Percentiles rank a stretch among this genome's conserved stretches.
phyloP scores from a whole-genome alignment of 495 filamentous ascomycete species.

The Daldinia decipiens region DNA sequence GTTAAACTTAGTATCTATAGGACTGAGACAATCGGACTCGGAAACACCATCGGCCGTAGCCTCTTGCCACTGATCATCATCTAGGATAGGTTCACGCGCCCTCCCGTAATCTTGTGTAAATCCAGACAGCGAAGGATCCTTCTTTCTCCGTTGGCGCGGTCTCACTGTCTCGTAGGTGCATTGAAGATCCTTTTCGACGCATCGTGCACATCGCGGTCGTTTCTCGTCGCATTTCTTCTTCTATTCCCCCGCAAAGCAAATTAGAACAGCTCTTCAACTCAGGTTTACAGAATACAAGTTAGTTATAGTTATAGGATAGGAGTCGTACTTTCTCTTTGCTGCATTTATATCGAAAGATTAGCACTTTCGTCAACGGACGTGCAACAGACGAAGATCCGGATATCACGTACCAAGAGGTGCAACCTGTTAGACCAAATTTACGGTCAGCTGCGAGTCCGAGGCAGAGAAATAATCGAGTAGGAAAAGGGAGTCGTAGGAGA shows the following conservation, averaged over 20 bases:
- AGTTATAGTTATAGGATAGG: not conserved
- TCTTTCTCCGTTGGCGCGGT: constrained; percentile 65
- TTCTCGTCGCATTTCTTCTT: constrained; percentile 75
- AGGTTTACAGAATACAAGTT: constrained; percentile 2
- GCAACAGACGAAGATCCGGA: not conserved
- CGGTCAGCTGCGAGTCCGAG: constrained; percentile 29
- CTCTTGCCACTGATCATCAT: constrained; percentile 34
- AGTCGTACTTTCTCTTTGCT: constrained; percentile 62
- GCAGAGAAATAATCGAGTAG: constrained; percentile 2
- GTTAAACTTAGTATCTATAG: constrained; percentile 42
- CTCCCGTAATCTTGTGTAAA: constrained; percentile 11
- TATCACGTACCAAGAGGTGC: constrained; percentile 65
- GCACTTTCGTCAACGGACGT: constrained; percentile 17
- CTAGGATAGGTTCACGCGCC: not conserved
- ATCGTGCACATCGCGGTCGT: constrained; percentile 67
- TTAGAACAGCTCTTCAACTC: constrained; percentile 26
- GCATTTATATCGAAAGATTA: constrained; percentile 28
- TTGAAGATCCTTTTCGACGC: constrained; percentile 61
- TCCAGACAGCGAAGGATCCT: constrained; percentile 42
- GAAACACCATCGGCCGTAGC: constrained; percentile 21
- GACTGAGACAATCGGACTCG: constrained; percentile 45
- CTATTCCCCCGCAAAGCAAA: constrained; percentile 42
- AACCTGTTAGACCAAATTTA: constrained; percentile 54
- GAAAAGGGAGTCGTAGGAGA: constrained; percentile 20
- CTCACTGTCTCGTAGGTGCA: constrained; percentile 68